Base-by-base conservation (phyloP, 2,329 filamentous ascomycete species). In the Xylariaceae sp. region DNA sequence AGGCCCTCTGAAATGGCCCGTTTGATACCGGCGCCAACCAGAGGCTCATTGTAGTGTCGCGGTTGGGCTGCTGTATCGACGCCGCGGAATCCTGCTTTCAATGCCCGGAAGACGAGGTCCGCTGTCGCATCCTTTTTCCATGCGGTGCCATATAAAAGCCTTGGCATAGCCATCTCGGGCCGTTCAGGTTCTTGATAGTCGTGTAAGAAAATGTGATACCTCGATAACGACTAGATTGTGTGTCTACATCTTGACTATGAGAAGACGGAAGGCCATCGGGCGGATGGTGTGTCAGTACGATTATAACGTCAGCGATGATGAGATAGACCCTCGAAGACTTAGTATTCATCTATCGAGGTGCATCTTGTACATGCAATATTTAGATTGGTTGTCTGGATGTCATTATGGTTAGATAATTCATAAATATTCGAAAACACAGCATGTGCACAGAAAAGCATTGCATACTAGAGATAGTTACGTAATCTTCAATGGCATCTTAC, bases 11-110 rank as follows among this genome's bases (percentile, higher is more conserved):
- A 63, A 50, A 89, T 78, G 37, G 84, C 84, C 52, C 76, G 74
- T 55, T 80, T 76, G 47, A 94, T 75, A 2, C 85, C 89, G 30
- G 80, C 76, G 2, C 84, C 88, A 1, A 89, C 86, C 5, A 87
- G 75, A 51, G 79, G 73, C 70, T 95, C 89, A 60, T 84, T 79
- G 69, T 94, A 94, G 71, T 92, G 88, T 57, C 81, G 81, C 2
- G 88, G 88, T 70, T 91, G 87, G 12, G 86, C 87, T 7, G 88
- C 88, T 0, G 89, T 92, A 66, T 94, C 89, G 56, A 94, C 73
- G 46, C 76, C 87, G 34, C 83, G 78, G 63, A 92, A 94, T 4
- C 89, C 88, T 44, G 80, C 73, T 44, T 76, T 75, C 35, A 94
- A 67, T 1, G 89, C 89, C 59, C 78, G 71, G 62, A 85, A 81